phyloP scores from a whole-genome alignment of 805 yeast genomes.

The Ogataea corticis region DNA sequence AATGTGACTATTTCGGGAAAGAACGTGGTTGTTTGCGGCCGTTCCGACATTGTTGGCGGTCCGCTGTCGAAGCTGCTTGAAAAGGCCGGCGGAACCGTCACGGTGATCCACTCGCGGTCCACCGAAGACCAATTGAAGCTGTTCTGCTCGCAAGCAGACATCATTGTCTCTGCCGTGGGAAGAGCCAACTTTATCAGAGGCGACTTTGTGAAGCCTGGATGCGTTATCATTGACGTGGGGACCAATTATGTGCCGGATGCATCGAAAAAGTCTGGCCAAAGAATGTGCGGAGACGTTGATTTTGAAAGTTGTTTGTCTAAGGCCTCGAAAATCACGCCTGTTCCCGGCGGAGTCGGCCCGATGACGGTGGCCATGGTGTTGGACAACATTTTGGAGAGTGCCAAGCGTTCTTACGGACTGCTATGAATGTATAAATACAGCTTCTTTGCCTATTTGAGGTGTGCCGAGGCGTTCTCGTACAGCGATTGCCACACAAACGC shows the following conservation, averaged over 20 bases:
- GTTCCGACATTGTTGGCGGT: constrained; percentile 94
- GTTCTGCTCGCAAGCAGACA: constrained; percentile 68
- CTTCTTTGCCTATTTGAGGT: constrained; percentile 47
- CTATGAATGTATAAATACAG: not conserved
- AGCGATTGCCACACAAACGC: constrained; percentile 96
- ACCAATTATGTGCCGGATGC: constrained; percentile 84
- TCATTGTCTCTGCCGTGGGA: constrained; percentile 92
- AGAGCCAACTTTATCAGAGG: constrained; percentile 81
- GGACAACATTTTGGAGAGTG: constrained; percentile 78
- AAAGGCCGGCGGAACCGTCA: constrained; percentile 83
- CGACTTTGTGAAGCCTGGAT: constrained; percentile 83
- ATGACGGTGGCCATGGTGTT: constrained; percentile 98
- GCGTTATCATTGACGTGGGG: constrained; percentile 92
- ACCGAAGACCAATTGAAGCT: constrained; percentile 52
- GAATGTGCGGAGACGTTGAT: constrained; percentile 95
- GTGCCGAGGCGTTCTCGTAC: constrained; percentile 88
- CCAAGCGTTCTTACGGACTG: constrained; percentile 36
- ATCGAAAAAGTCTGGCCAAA: constrained; percentile 71
- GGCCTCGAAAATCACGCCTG: constrained; percentile 85
- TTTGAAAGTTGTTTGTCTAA: constrained; percentile 61
- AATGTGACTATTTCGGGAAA: constrained; percentile 73
- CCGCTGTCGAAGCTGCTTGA: constrained; percentile 87
- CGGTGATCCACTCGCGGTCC: constrained; percentile 79
- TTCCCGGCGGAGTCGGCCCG: constrained; percentile 99
- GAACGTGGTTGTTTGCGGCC: constrained; percentile 87